Percentiles rank a stretch among this genome's conserved stretches.
phyloP scores from a whole-genome alignment of 495 filamentous ascomycete species.

The Aspergillus biplanus region DNA sequence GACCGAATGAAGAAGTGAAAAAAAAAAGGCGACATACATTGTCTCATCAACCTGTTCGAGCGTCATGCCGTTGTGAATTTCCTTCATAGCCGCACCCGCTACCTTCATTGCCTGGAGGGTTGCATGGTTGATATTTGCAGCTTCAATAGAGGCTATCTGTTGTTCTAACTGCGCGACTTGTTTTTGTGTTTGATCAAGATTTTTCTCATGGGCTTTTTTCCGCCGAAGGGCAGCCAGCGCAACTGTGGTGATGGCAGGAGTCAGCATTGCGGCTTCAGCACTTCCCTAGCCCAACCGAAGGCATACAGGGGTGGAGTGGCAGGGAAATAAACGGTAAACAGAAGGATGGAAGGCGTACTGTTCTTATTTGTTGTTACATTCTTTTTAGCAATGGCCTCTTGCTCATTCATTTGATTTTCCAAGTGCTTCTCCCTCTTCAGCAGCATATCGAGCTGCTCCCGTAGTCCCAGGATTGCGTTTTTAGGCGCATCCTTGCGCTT shows the following conservation, averaged over 20 bases:
- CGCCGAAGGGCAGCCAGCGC: slow-evolving; percentile 90
- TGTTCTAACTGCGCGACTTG: slow-evolving; percentile 92
- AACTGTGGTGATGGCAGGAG: slow-evolving; percentile 51
- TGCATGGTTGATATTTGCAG: slow-evolving; percentile 97
- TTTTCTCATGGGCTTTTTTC: slow-evolving; percentile 92
- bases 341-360: slow-evolving; percentile 42
- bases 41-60: slow-evolving; percentile 92
- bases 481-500: slow-evolving; percentile 93
- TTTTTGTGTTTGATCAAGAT: slow-evolving; percentile 82
- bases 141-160: slow-evolving; percentile 95
- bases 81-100: slow-evolving; percentile 84
- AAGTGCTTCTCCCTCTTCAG: slow-evolving; percentile 94
- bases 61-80: slow-evolving; percentile 87
- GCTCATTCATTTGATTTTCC: slow-evolving; percentile 88
- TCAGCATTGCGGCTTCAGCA: neutral
- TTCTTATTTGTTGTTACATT: slow-evolving; percentile 88
- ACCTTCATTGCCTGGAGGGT: slow-evolving; percentile 93
- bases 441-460: slow-evolving; percentile 92
- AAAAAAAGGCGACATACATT: slow-evolving; percentile 70
- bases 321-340: neutral
- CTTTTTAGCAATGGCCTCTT: slow-evolving; percentile 90
- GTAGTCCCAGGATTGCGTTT: slow-evolving; percentile 90
- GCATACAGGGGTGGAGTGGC: too few relatives aligned
- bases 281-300: too few relatives aligned
- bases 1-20: neutral